Base-by-base conservation (phyloP, 805 yeast genomes). In the Hanseniaspora vineae region DNA sequence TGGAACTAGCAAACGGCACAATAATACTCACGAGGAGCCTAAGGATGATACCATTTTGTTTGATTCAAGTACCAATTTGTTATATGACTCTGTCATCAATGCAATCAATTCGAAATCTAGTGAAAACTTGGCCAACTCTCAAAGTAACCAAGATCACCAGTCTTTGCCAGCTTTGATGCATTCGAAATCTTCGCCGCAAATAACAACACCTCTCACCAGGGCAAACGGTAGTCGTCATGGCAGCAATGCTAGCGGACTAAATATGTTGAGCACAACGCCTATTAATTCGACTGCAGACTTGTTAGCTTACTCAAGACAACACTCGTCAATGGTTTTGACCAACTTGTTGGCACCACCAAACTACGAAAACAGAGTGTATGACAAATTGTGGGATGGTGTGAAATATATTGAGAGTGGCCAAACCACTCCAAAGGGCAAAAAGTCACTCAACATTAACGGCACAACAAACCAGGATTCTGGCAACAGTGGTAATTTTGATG, bases 311-410 rank as follows among this genome's bases (percentile, higher is more conserved):
- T 47, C 50, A 12, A 45, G 44, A 44, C 44, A 47, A 37, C 50
- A 47, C 15, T 48, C 50, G 6, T 44, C 47, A 18, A 23, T 48
- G 31, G 47, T 46, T n/a, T 42, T 51, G 29, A 42, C 46, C 5
- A 48, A 40, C 5, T 68, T 73, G 48, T 71, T 77, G 67, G 92
- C 96, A 0, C 96, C 96, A 2, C 95, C 97, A 29, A 73, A 81
- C 49, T 88, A 88, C 61, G 88, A 78, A 50, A 77, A 74, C 47
- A 95, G 85, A 61, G 76, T 86, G 35, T 84, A 82, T 62, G 97
- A 88, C 64, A 69, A 84, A 48, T 64, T 88, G 19, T 87, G 84
- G 84, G 73, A 76, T 35, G 89, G 81, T 49, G 69, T 78, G 9
- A 59, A 50, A 20, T 51, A 54, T 42, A n/a, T 33, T 64, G 58